phyloP scores from a whole-genome alignment of 1,284 basidiomycete genomes.

The Malassezia equina region DNA sequence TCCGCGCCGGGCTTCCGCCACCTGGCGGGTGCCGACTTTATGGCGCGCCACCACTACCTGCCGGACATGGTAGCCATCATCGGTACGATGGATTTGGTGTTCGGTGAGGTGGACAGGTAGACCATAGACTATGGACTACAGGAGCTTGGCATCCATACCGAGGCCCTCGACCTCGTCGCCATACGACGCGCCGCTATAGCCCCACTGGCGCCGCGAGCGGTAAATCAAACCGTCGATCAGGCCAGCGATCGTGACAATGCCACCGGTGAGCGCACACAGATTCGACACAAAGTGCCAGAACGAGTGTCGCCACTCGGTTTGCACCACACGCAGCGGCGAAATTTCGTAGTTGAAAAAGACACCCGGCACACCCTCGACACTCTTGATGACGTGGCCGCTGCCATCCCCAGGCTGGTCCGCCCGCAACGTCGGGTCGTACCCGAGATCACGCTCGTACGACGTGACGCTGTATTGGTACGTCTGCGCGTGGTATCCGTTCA shows the following conservation, averaged over 20 bases:
- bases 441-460: constrained; percentile 76
- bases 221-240: constrained; percentile 83
- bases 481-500: constrained; percentile 52
- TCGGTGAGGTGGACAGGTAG: constrained; percentile 45
- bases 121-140: neutral
- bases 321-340: constrained; percentile 38
- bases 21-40: constrained; percentile 44
- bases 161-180: constrained; percentile 17
- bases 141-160: constrained; percentile 10
- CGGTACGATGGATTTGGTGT: constrained; percentile 46
- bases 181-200: constrained; percentile 6
- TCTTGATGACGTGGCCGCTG: constrained; percentile 56
- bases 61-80: constrained; percentile 47
- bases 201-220: constrained; percentile 36
- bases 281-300: constrained; percentile 88
- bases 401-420: constrained; percentile 19
- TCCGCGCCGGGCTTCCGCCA: constrained; percentile 46
- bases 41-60: constrained; percentile 42
- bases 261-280: constrained; percentile 84
- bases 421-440: constrained; percentile 4
- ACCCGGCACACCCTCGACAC: constrained; percentile 58
- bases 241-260: constrained; percentile 86
- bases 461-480: constrained; percentile 89
- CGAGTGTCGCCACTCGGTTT: constrained; percentile 61
- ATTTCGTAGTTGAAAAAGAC: constrained; percentile 66